Conservation (phyloP, 495 filamentous ascomycete genomes). For the Bathelium albidoporum region DNA sequence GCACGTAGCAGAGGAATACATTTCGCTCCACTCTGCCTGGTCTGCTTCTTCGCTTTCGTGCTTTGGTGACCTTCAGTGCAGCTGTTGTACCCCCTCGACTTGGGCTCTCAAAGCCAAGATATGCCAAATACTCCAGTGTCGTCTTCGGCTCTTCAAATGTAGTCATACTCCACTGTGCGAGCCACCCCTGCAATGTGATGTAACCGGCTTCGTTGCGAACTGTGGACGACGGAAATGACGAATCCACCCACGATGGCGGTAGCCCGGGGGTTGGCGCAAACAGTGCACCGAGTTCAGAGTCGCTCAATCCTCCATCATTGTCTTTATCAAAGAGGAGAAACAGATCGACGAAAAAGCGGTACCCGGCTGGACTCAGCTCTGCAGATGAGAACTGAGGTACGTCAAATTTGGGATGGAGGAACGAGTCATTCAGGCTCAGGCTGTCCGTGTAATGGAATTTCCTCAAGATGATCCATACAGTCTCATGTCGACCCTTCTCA, state of each 20-base stretch:
- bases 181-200: conserved; percentile 94
- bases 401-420: conserved; percentile 89
- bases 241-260: conserved; percentile 74
- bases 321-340: conserved; percentile 94
- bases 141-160: conserved; percentile 93
- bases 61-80: conserved; percentile 82
- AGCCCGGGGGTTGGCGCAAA: conserved; percentile 91
- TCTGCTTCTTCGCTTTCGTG: conserved; percentile 70
- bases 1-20: conserved; percentile 91
- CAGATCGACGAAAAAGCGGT: conserved; percentile 93
- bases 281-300: conserved; percentile 68
- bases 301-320: conserved; percentile 88
- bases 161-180: conserved; percentile 99
- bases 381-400: conserved; percentile 84
- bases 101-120: conserved; percentile 73
- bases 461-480: conserved; percentile 92
- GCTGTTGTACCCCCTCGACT: conserved; percentile 57
- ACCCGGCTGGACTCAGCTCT: conserved; percentile 87
- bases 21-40: conserved; percentile 83
- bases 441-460: conserved; percentile 95
- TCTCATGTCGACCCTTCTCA: conserved; percentile 96
- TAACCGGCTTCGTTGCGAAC: conserved; percentile 91
- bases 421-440: conserved; percentile 76
- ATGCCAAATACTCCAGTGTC: conserved; percentile 88
- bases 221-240: conserved; percentile 81